Evolutionary conservation across 73 alveolate species (phyloP).

Genomic region (Paramecium sonneborni): DNA sequence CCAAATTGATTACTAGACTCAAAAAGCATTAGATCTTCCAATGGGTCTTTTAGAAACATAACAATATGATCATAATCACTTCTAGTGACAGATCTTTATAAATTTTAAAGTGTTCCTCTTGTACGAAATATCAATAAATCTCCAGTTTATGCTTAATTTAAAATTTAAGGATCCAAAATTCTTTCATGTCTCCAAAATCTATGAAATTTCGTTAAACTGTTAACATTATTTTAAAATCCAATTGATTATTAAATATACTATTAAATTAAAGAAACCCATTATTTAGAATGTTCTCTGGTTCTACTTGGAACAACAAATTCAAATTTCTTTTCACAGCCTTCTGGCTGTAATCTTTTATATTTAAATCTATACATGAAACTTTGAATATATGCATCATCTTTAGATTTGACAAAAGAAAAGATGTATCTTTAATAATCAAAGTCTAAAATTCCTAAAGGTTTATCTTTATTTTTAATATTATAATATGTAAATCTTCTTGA

Average conservation of each 20-base stretch:
- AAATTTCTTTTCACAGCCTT: background rate
- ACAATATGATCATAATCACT: constrained; percentile 52
- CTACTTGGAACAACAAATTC: constrained; percentile 17
- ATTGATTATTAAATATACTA: background rate
- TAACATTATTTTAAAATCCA: background rate
- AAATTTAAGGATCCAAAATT: background rate
- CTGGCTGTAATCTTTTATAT: constrained; percentile 46
- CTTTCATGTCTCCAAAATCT: constrained; percentile 64
- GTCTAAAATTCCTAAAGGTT: constrained; percentile 45
- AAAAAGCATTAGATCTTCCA: constrained; percentile 12
- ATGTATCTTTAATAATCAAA: constrained; percentile 13
- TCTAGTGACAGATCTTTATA: constrained; percentile 45
- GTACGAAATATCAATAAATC: constrained; percentile 29
- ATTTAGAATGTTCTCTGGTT: background rate
- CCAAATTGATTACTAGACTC: constrained; percentile 50
- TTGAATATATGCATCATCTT: background rate
- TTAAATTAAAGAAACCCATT: background rate
- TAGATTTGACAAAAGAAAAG: background rate
- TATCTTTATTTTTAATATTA: background rate
- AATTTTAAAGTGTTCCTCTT: background rate
- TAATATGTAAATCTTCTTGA: constrained; percentile 15
- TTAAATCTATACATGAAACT: background rate
- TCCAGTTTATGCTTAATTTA: constrained; percentile 27
- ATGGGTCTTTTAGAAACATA: background rate
- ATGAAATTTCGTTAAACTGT: background rate